Evolutionary conservation across 2,329 filamentous ascomycete species (phyloP), one percentile per base, ranked within the genome.

Genomic region (Karstenula rhodostoma): DNA sequence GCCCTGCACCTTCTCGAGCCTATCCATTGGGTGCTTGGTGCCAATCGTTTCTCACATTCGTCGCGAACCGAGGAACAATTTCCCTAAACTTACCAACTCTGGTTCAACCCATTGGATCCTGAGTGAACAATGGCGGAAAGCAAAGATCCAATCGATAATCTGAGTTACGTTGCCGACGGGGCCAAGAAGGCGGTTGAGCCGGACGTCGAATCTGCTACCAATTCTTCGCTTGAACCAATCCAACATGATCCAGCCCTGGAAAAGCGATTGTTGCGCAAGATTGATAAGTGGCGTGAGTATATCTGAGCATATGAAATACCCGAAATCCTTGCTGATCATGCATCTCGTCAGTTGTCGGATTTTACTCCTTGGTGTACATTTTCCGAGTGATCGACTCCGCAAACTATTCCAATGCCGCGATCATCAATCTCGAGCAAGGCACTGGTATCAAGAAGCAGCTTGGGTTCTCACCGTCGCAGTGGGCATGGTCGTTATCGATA

Each of bases 391-490:
- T 67, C 56, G 72, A 76, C 61, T 72, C 73, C 42, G 71, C 66
- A 49, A 68, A 68, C 44, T 67, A 68, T 35, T 67, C 71, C 49
- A 76, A 77, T 49, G 71, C 70, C 2, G 73, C 74, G 9, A 76
- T 76, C 60, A 73, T 77, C 59, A 77, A 77, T 44, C 61, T 75
- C 23, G 72, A 75, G 55, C 57, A 70, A 23, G 73, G 73, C 4
- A 67, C 67, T 46, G 73, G 68, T 2, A 77, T 77, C 58, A 73
- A 73, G 58, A 61, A 67, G 32, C 73, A 77, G 57, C 66, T 77
- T 2, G 72, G 72, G 58, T 61, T 68, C 69, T 55, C 63, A 35
- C 57, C 68, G 42, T 62, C 62, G 37, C 60, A 76, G 60, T 76
- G 73, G 72, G 73, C 74, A 1, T 74, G 71, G 72, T 67, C 70